Percentiles rank a stretch among this genome's conserved stretches.
These are phyloP conservation scores for Asterionellopsis glacialis DNA, from an alignment of 108 stramenopile species.

Conservation along the genomic window DNA sequence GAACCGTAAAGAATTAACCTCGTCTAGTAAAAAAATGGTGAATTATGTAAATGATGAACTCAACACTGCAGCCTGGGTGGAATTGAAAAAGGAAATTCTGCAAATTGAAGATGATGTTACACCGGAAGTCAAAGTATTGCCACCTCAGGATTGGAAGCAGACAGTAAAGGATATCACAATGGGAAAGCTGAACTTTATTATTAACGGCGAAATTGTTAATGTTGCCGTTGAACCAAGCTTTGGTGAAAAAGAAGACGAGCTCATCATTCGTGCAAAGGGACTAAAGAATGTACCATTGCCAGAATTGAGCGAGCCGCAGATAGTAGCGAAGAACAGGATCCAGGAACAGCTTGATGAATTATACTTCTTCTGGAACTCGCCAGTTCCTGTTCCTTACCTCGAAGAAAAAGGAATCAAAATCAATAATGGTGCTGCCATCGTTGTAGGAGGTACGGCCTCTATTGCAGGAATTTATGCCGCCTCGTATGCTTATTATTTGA, in stretches of 20 bases:
- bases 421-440: neutral
- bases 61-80: conserved; percentile 11
- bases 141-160: conserved; percentile 7
- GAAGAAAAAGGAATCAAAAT: neutral
- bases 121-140: conserved; percentile 1
- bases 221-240: conserved; percentile 7
- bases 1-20: conserved; percentile 15
- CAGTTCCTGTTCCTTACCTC: neutral
- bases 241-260: conserved; percentile 14
- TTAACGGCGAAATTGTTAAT: conserved; percentile 24
- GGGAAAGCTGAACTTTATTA: conserved; percentile 16
- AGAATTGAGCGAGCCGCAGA: neutral
- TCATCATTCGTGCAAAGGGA: conserved; percentile 20
- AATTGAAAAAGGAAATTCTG: conserved; percentile 13
- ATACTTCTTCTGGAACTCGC: neutral
- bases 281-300: conserved; percentile 4
- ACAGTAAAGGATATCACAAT: conserved; percentile 10
- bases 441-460: neutral
- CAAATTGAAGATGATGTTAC: conserved; percentile 14
- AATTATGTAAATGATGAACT: conserved; percentile 8
- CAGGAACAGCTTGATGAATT: neutral
- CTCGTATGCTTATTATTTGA: neutral
- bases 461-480: neutral
- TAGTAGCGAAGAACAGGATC: neutral
- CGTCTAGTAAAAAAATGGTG: conserved; percentile 8